Evolutionary conservation across 192 early-diverging fungal genomes (phyloP).

Genomic region (Coemansia aciculifera): DNA sequence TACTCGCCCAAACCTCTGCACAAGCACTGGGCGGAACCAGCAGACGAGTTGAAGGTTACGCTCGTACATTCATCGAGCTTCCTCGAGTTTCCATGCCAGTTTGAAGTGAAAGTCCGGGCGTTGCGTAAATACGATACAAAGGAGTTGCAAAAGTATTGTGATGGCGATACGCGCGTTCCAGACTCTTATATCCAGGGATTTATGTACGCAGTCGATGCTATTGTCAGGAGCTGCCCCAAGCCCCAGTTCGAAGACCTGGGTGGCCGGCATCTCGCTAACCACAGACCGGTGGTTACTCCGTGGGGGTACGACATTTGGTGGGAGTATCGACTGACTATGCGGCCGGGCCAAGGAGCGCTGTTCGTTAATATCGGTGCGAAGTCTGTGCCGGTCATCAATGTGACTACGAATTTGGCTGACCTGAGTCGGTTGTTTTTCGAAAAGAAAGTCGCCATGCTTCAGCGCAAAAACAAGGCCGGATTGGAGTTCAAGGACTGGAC

Average conservation of each 20-base stretch:
- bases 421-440: constrained; percentile 12
- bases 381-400: constrained; percentile 14
- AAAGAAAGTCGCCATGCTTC: background rate
- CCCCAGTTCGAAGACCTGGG: background rate
- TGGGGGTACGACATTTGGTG: constrained; percentile 34
- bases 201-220: constrained; percentile 25
- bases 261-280: background rate
- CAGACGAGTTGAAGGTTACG: background rate
- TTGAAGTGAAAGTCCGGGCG: constrained; percentile 13
- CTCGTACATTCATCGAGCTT: background rate
- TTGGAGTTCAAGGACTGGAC: constrained; percentile 11
- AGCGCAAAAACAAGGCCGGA: background rate
- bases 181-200: constrained; percentile 17
- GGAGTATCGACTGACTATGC: constrained; percentile 30
- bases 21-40: constrained; percentile 5
- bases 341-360: constrained; percentile 1
- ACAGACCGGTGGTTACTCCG: background rate
- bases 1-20: constrained; percentile 17
- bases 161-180: background rate
- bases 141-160: constrained; percentile 11
- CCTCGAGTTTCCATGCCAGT: background rate
- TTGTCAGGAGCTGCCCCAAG: constrained; percentile 10
- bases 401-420: constrained; percentile 6
- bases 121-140: constrained; percentile 23
- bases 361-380: constrained; percentile 14